A percentile compares a stretch with the other conserved stretches of the same genome.
These are phyloP conservation scores for Ophiosphaerella herpotricha DNA, from an alignment of 2,329 filamentous ascomycete genomes.

Conservation along the genomic window DNA sequence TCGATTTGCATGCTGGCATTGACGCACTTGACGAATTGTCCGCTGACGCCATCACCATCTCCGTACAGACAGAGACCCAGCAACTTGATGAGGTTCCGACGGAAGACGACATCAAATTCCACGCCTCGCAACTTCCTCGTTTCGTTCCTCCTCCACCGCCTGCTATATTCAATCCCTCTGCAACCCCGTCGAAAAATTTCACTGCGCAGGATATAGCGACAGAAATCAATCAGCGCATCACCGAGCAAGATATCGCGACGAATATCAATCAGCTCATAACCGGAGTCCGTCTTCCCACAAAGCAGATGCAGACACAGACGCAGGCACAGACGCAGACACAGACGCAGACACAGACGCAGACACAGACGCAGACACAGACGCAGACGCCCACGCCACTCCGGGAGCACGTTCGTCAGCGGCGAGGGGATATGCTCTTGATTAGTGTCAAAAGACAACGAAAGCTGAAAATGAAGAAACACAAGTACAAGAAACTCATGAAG, in stretches of 20 bases:
- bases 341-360: slow-evolving; percentile 31
- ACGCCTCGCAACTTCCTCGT: slow-evolving; percentile 65
- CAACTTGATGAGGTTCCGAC: slow-evolving; percentile 39
- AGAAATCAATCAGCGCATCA: slow-evolving; percentile 43
- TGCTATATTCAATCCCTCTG: slow-evolving; percentile 56
- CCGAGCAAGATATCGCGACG: slow-evolving; percentile 10
- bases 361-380: slow-evolving; percentile 1
- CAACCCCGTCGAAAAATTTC: background rate
- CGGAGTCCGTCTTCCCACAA: slow-evolving; percentile 18
- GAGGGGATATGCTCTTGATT: slow-evolving; percentile 72
- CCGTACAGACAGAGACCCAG: slow-evolving; percentile 36
- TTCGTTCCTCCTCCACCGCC: slow-evolving; percentile 87
- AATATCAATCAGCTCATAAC: slow-evolving; percentile 43
- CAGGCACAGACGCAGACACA: slow-evolving; percentile 16
- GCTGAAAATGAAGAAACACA: slow-evolving; percentile 99
- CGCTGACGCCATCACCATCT: slow-evolving; percentile 45
- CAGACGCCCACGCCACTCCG: slow-evolving; percentile 9
- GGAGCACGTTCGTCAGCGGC: slow-evolving; percentile 30
- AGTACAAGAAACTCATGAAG: slow-evolving; percentile 99
- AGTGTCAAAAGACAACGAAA: slow-evolving; percentile 91
- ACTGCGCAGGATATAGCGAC: slow-evolving; percentile 11
- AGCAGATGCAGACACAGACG: slow-evolving; percentile 2
- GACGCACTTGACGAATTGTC: slow-evolving; percentile 40
- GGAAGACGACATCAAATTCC: slow-evolving; percentile 44
- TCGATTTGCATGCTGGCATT: slow-evolving; percentile 44